Conservation (phyloP, 805 yeast species). For the Lachancea nothofagi region DNA sequence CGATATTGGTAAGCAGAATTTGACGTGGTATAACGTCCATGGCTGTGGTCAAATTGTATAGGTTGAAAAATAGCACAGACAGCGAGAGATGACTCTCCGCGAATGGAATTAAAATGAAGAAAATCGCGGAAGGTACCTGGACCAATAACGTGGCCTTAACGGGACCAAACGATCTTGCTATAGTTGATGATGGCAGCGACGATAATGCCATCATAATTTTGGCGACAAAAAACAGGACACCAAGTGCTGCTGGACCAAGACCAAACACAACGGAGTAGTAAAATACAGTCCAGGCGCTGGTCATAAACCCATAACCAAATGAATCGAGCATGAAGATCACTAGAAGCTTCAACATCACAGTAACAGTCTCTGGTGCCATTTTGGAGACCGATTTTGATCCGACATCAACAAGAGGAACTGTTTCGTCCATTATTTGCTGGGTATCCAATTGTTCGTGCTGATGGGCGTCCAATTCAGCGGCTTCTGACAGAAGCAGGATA, state of each 20-base stretch:
- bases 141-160: slow-evolving; percentile 67
- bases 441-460: slow-evolving; percentile 16
- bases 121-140: slow-evolving; percentile 72
- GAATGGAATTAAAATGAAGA: slow-evolving; percentile 51
- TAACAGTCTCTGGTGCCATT: slow-evolving; percentile 39
- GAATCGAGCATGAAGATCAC: slow-evolving; percentile 78
- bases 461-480: slow-evolving; percentile 44
- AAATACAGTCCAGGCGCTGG: slow-evolving; percentile 82
- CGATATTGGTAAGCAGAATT: slow-evolving; percentile 63
- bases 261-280: slow-evolving; percentile 59
- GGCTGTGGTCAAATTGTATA: slow-evolving; percentile 59
- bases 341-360: slow-evolving; percentile 44
- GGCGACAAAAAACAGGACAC: slow-evolving; percentile 60
- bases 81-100: slow-evolving; percentile 32
- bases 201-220: slow-evolving; percentile 61
- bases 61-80: slow-evolving; percentile 48
- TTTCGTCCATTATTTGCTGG: slow-evolving; percentile 20
- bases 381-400: slow-evolving; percentile 5
- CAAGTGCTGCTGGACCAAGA: slow-evolving; percentile 53
- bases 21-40: slow-evolving; percentile 95
- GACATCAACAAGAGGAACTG: slow-evolving; percentile 23
- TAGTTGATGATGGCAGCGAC: slow-evolving; percentile 68
- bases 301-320: slow-evolving; percentile 83
- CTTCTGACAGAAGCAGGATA: slow-evolving; percentile 45
- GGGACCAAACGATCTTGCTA: slow-evolving; percentile 69